Conservation (phyloP, 1,139 yeast genomes). For the Candida mesenterica region DNA sequence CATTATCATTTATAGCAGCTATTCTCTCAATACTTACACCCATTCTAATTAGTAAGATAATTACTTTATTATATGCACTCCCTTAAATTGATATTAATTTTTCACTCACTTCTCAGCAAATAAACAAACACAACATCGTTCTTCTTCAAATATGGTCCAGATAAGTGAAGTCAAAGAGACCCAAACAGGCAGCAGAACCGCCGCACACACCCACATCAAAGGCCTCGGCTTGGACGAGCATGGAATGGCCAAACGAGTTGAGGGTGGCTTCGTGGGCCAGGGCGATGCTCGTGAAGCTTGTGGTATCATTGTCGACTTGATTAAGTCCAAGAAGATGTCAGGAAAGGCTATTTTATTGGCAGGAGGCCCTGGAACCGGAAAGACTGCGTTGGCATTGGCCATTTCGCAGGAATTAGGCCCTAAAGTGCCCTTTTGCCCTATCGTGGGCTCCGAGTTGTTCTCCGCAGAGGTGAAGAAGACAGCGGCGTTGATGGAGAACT, state of each 20-base stretch:
- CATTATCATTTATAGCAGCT: no score
- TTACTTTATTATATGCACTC: no score
- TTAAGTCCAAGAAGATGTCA: conserved; percentile 89
- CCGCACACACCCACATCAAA: conserved; percentile 96
- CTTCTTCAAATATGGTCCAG: conserved; percentile 79
- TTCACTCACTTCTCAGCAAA: neutral
- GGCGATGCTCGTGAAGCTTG: conserved; percentile 95
- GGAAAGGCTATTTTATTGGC: conserved; percentile 96
- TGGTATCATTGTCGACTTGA: conserved; percentile 91
- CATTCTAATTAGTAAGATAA: no score
- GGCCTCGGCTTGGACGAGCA: conserved; percentile 92
- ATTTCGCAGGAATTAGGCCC: conserved; percentile 97
- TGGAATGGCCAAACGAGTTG: conserved; percentile 80
- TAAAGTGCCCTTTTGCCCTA: conserved; percentile 96
- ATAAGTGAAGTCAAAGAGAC: conserved; percentile 76
- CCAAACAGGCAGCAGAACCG: conserved; percentile 69
- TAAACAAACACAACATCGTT: neutral
- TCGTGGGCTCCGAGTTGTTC: conserved; percentile 91
- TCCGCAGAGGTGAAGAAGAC: conserved; percentile 98
- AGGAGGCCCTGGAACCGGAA: conserved; percentile 98
- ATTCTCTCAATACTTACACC: no score
- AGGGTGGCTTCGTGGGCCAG: conserved; percentile 97
- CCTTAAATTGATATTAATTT: no score
- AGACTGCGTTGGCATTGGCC: conserved; percentile 94
- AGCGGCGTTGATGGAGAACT: conserved; percentile 95